Evolutionary conservation across 257 asterid genomes (phyloP).

Genomic region (Fraxinus quadrangulata): DNA sequence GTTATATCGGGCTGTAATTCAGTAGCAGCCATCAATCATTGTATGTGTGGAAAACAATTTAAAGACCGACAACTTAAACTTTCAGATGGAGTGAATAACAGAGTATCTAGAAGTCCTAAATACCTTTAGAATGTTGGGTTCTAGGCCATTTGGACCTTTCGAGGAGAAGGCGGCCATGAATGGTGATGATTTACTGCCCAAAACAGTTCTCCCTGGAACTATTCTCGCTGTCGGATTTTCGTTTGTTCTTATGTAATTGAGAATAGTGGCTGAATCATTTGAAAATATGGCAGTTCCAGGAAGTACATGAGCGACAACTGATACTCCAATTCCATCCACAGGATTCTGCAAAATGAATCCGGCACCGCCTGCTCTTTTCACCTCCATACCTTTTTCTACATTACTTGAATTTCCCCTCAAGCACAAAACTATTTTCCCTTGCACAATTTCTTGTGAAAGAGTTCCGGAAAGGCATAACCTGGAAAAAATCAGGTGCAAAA

Average conservation of each 20-base stretch:
- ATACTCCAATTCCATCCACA: constrained; percentile 20
- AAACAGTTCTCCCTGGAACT: constrained; percentile 22
- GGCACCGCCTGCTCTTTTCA: constrained; percentile 41
- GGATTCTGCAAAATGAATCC: constrained; percentile 33
- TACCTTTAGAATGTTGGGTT: constrained; percentile 44
- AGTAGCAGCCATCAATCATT: no score
- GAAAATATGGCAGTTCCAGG: constrained; percentile 25
- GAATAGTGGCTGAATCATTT: constrained; percentile 18
- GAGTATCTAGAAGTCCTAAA: no score
- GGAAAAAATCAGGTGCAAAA: neutral
- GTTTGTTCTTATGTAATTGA: constrained; percentile 16
- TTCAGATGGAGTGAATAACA: neutral
- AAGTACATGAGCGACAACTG: constrained; percentile 25
- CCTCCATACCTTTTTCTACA: constrained; percentile 32
- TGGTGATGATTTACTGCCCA: constrained; percentile 33
- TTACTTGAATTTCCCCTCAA: neutral
- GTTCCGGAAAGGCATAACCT: constrained; percentile 38
- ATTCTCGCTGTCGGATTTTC: constrained; percentile 34
- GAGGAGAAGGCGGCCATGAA: constrained; percentile 41
- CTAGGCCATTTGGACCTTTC: constrained; percentile 37
- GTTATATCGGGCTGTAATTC: constrained; percentile 45
- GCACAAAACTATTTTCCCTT: constrained; percentile 48
- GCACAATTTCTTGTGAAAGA: constrained; percentile 33
- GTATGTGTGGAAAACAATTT: no score
- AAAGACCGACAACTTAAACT: no score